These are phyloP conservation scores for Tylopilus vinaceipallidus DNA, from an alignment of 768 basidiomycete species.

Conservation along the genomic window DNA sequence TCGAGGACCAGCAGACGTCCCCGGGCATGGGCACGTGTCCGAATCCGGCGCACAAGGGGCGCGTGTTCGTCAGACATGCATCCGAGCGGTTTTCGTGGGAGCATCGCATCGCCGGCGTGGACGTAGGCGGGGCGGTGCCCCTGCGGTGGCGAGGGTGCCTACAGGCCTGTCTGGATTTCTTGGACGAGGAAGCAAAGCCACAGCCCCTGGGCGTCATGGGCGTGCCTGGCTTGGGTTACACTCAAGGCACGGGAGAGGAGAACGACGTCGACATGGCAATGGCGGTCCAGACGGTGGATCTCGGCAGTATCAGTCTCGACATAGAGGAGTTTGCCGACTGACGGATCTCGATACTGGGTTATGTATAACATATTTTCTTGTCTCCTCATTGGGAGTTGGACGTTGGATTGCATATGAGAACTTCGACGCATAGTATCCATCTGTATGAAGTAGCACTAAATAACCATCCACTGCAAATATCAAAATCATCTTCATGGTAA, in stretches of 20 bases:
- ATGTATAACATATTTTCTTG: not conserved
- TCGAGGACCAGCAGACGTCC: not conserved
- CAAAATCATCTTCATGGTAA: too few species aligned
- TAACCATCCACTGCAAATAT: too few species aligned
- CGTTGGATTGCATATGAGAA: too few species aligned
- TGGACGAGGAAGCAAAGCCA: conserved; percentile 30
- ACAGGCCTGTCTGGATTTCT: conserved; percentile 60
- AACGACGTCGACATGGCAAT: conserved; percentile 14
- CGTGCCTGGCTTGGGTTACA: not conserved
- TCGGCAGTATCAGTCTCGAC: conserved; percentile 13
- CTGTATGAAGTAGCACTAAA: too few species aligned
- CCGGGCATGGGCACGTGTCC: conserved; percentile 48
- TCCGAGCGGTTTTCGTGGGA: conserved; percentile 73
- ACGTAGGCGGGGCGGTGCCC: conserved; percentile 55
- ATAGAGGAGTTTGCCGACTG: conserved; percentile 30
- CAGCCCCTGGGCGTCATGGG: not conserved
- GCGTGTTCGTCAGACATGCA: conserved; percentile 51
- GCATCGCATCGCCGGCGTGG: conserved; percentile 45
- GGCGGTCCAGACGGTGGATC: conserved; percentile 23
- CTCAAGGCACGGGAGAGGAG: not conserved
- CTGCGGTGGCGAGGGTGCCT: conserved; percentile 69
- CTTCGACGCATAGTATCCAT: too few species aligned
- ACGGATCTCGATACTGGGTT: not conserved
- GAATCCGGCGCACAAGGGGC: conserved; percentile 30
- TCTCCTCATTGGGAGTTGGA: too few species aligned